A percentile compares a stretch with the other conserved stretches of the same genome.
phyloP scores from a whole-genome alignment of 805 yeast genomes.

The Ogataea nonfermentans region DNA sequence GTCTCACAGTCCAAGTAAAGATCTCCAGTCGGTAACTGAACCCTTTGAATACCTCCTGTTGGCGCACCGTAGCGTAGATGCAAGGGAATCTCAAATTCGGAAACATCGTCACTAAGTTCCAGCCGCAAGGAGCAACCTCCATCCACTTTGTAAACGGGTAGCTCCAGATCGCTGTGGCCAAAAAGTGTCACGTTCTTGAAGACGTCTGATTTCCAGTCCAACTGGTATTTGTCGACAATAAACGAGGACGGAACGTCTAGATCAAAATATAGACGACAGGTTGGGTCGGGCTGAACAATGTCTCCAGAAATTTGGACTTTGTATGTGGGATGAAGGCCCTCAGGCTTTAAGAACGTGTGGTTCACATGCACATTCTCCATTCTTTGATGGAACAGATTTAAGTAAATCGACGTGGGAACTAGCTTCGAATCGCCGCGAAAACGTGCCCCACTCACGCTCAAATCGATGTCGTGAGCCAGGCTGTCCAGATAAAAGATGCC shows the following conservation, averaged over 20 bases:
- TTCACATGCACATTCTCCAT: conserved; percentile 12
- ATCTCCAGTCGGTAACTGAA: conserved; percentile 21
- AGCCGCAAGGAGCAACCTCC: conserved; percentile 27
- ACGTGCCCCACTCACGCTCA: conserved; percentile 24
- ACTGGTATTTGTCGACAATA: conserved; percentile 31
- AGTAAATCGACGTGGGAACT: conserved; percentile 26
- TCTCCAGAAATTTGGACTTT: conserved; percentile 10
- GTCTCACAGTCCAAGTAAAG: conserved; percentile 30
- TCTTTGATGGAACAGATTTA: conserved; percentile 22
- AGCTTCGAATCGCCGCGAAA: conserved; percentile 7
- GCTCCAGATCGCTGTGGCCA: conserved; percentile 31
- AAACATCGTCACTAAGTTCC: conserved; percentile 17
- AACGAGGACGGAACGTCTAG: conserved; percentile 27
- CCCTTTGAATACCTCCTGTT: conserved; percentile 3
- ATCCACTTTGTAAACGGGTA: conserved; percentile 29
- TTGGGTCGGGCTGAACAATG: conserved; percentile 4
- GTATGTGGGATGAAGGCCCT: conserved; percentile 31
- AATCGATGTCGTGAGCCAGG: conserved; percentile 19
- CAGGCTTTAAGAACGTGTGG: conserved; percentile 19
- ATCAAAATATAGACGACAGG: conserved; percentile 25
- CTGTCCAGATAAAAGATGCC: conserved; percentile 23
- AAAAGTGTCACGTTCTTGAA: conserved; percentile 15
- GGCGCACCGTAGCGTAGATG: conserved; percentile 34
- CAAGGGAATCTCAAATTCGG: conserved; percentile 31
- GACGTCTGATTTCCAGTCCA: conserved; percentile 10